These are phyloP conservation scores for Mallotus repandus DNA, from an alignment of 441 rosid species.

Conservation along the genomic window DNA sequence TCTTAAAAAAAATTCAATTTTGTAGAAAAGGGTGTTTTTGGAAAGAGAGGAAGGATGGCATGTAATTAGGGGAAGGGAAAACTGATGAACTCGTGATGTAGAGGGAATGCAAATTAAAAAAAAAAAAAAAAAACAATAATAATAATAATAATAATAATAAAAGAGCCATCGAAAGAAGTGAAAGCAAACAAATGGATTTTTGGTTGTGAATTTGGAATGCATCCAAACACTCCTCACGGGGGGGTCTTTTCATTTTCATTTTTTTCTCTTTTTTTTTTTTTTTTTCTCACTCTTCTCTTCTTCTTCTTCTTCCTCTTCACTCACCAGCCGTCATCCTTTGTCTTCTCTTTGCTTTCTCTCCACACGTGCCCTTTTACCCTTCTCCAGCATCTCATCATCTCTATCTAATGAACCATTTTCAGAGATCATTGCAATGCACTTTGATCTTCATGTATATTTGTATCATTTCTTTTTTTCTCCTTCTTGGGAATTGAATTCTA, in stretches of 20 bases:
- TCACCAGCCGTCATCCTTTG: conserved; percentile 33
- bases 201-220: conserved; percentile 57
- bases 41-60: conserved; percentile 7
- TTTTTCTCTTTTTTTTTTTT: conserved; percentile 20
- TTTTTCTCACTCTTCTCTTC: not conserved
- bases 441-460: conserved; percentile 1
- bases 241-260: conserved; percentile 16
- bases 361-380: conserved; percentile 45
- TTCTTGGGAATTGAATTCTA: conserved; percentile 3
- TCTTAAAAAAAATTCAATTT: not conserved
- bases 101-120: not conserved
- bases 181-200: conserved; percentile 46
- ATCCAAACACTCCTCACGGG: conserved; percentile 96
- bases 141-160: conserved; percentile 13
- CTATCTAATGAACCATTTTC: not conserved
- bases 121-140: too few relatives aligned
- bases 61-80: not conserved
- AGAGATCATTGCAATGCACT: not conserved
- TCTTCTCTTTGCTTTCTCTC: conserved; percentile 36
- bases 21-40: conserved; percentile 7
- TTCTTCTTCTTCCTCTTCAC: conserved; percentile 4
- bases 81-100: conserved; percentile 44
- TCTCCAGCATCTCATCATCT: not conserved
- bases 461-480: not conserved
- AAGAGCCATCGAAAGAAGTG: conserved; percentile 62